These are phyloP conservation scores for Glutinoglossum americanum DNA, from an alignment of 495 filamentous ascomycete species.

Conservation along the genomic window DNA sequence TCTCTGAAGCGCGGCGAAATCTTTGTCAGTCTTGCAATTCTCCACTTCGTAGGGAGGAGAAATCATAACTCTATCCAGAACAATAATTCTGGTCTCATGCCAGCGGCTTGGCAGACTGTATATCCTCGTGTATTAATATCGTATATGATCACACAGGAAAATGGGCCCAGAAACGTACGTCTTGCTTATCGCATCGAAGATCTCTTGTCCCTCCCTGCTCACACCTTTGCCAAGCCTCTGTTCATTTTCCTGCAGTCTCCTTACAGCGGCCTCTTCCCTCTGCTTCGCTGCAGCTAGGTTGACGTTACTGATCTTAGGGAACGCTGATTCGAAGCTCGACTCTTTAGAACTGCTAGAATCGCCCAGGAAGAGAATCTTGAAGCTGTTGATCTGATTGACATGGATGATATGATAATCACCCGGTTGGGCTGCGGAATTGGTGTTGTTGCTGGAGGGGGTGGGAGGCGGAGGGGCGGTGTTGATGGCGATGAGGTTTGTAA, in stretches of 20 bases:
- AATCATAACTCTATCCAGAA: conserved; percentile 7
- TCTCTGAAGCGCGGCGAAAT: conserved; percentile 1
- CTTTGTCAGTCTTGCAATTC: conserved; percentile 4
- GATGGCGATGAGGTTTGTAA: conserved; percentile 8
- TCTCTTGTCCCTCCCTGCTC: conserved; percentile 6
- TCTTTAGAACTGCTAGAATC: background rate
- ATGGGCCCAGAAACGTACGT: conserved; percentile 2
- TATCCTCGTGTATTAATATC: background rate
- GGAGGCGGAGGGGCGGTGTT: conserved; percentile 5
- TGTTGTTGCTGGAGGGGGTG: conserved; percentile 1
- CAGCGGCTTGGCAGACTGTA: conserved; percentile 6
- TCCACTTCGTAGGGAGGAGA: conserved; percentile 4
- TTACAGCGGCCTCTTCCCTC: conserved; percentile 6
- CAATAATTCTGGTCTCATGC: conserved; percentile 6
- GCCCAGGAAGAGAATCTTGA: conserved; percentile 5
- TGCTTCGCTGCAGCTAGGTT: conserved; percentile 4
- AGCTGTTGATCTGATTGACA: conserved; percentile 1
- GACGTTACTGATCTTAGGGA: background rate
- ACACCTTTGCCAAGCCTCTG: conserved; percentile 4
- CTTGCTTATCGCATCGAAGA: conserved; percentile 7
- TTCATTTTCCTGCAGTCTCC: conserved; percentile 3
- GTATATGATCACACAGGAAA: background rate
- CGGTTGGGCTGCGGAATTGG: conserved; percentile 1
- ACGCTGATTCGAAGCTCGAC: background rate
- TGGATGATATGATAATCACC: conserved; percentile 8